Conservation (phyloP, 345 rosid genomes). For the Zanthoxylum bungeanum region DNA sequence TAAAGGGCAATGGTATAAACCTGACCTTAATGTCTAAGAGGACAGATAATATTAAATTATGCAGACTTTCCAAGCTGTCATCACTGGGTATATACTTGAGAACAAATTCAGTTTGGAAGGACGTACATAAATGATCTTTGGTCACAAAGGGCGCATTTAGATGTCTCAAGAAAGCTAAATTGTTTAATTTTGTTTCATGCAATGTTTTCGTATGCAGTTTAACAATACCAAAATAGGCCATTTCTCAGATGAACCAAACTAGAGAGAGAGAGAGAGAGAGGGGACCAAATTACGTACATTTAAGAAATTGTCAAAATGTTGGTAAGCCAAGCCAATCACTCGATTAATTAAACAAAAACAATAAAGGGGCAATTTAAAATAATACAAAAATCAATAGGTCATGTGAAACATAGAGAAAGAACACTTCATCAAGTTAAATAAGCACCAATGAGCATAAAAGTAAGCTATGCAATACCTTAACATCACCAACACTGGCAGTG, state of each 20-base stretch:
- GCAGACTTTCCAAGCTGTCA: no score
- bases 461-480: slow-evolving; percentile 50
- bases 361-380: neutral
- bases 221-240: neutral
- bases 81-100: neutral
- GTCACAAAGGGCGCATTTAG: neutral
- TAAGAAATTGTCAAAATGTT: neutral
- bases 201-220: neutral
- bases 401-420: neutral
- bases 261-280: neutral
- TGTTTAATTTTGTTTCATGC: neutral
- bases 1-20: neutral
- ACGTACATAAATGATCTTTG: neutral
- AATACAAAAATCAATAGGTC: neutral
- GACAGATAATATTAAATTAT: neutral
- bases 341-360: neutral
- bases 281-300: neutral
- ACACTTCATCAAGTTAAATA: neutral
- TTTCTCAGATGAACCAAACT: neutral
- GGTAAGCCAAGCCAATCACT: neutral
- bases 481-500: slow-evolving; percentile 95
- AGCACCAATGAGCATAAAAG: neutral
- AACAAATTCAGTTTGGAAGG: neutral
- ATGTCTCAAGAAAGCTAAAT: neutral
- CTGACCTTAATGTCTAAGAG: neutral